Conservation (phyloP, 371 early-diverging fungal species). For the Lichtheimia corymbifera region DNA sequence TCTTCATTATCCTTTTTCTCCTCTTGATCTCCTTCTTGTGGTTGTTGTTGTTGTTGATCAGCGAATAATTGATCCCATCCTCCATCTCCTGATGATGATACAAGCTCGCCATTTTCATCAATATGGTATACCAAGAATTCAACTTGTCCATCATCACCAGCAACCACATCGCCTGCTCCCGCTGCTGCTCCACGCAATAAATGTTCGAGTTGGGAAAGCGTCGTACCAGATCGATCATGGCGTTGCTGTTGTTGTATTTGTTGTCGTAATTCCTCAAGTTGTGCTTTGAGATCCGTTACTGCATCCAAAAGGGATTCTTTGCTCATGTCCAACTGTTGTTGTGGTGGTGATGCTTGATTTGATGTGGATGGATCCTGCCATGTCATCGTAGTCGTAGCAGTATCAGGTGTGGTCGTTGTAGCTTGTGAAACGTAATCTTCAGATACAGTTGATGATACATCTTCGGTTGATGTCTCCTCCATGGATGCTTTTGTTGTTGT, state of each 20-base stretch:
- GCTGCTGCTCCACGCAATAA: background rate
- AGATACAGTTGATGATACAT: constrained; percentile 2
- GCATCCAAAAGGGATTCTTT: background rate
- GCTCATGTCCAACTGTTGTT: background rate
- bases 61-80: no score
- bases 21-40: constrained; percentile 12
- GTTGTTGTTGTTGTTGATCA: constrained; percentile 22
- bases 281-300: constrained; percentile 4
- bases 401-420: background rate
- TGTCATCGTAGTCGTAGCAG: no score
- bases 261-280: constrained; percentile 2
- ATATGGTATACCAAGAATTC: background rate
- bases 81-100: constrained; percentile 9
- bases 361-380: background rate
- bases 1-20: constrained; percentile 12
- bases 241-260: background rate
- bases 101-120: background rate
- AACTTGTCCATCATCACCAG: constrained; percentile 7
- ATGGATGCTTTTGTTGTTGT: no score
- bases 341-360: no score
- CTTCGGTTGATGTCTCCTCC: background rate
- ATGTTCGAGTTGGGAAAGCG: background rate
- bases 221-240: constrained; percentile 2
- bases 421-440: background rate
- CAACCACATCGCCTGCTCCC: constrained; percentile 13